A percentile compares a stretch with the other conserved stretches of the same genome.
Conservation (phyloP, 2,329 filamentous ascomycete genomes). For the Tolypocladium tundrense region DNA sequence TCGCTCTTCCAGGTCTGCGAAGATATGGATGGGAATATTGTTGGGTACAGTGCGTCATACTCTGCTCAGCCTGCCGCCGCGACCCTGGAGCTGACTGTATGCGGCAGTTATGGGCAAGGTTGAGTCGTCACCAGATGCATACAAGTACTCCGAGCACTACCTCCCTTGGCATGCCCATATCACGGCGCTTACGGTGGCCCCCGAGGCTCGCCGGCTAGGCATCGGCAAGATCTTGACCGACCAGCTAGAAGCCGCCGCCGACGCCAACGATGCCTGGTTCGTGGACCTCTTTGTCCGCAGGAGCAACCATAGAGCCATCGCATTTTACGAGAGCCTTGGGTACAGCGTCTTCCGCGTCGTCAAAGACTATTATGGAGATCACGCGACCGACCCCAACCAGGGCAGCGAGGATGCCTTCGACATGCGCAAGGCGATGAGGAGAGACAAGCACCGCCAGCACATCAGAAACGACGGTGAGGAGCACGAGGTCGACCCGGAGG, state of each 20-base stretch:
- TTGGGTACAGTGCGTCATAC: constrained; percentile 71
- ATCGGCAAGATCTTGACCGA: constrained; percentile 77
- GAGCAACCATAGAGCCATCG: constrained; percentile 79
- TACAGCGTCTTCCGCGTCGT: constrained; percentile 87
- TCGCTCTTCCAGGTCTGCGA: constrained; percentile 89
- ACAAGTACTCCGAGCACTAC: constrained; percentile 73
- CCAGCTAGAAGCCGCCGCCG: constrained; percentile 71
- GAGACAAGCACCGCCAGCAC: constrained; percentile 67
- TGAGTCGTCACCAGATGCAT: constrained; percentile 70
- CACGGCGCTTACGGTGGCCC: constrained; percentile 87
- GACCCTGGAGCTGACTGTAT: constrained; percentile 14
- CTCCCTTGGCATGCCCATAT: constrained; percentile 99
- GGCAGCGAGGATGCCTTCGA: constrained; percentile 82
- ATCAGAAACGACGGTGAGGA: constrained; percentile 72
- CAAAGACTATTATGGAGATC: constrained; percentile 86
- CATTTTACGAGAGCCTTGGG: constrained; percentile 82
- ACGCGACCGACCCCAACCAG: constrained; percentile 53
- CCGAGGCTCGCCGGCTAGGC: constrained; percentile 73
- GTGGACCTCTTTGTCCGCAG: constrained; percentile 88
- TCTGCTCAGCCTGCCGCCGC: not conserved
- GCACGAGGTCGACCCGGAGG: constrained; percentile 66
- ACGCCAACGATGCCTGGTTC: constrained; percentile 83
- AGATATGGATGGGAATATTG: constrained; percentile 74
- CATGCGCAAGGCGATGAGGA: constrained; percentile 85
- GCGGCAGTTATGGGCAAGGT: constrained; percentile 90